Percentiles rank a stretch among this genome's conserved stretches.
These are phyloP conservation scores for Bromus sterilis DNA, from an alignment of 176 grass and related monocot genomes.

Conservation along the genomic window DNA sequence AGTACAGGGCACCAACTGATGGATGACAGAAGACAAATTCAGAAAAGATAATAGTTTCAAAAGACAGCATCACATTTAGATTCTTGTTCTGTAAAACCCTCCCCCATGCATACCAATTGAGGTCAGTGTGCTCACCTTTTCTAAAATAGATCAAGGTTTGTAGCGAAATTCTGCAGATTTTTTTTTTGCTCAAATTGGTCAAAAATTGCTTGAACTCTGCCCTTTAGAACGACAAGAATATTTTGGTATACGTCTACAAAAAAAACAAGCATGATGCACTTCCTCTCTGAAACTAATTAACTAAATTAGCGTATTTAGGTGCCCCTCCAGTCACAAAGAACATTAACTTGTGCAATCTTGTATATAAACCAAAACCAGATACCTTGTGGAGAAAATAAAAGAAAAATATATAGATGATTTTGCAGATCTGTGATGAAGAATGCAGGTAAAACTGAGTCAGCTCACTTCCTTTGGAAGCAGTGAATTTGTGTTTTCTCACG, in stretches of 20 bases:
- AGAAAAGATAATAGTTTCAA: too few species aligned
- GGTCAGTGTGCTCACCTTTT: too few species aligned
- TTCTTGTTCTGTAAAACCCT: too few species aligned
- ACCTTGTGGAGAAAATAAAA: not conserved
- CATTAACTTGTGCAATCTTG: not conserved
- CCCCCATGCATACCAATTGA: too few species aligned
- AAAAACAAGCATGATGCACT: not conserved
- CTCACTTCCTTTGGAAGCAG: too few species aligned
- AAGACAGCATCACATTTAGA: too few species aligned
- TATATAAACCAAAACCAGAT: not conserved
- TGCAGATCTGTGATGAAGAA: not conserved
- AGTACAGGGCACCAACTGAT: too few species aligned
- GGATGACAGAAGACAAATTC: too few species aligned
- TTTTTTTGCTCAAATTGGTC: too few species aligned
- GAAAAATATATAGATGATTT: not conserved
- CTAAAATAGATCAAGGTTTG: too few species aligned
- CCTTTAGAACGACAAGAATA: not conserved
- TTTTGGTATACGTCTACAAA: not conserved
- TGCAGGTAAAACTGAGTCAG: not conserved
- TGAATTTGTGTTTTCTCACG: too few species aligned
- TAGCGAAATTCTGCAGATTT: too few species aligned
- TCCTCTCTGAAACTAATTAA: not conserved
- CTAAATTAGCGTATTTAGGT: not conserved
- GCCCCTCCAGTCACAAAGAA: not conserved
- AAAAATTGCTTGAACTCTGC: not conserved